Conservation (phyloP, 768 basidiomycete species). For the Lactarius sanguifluus region DNA sequence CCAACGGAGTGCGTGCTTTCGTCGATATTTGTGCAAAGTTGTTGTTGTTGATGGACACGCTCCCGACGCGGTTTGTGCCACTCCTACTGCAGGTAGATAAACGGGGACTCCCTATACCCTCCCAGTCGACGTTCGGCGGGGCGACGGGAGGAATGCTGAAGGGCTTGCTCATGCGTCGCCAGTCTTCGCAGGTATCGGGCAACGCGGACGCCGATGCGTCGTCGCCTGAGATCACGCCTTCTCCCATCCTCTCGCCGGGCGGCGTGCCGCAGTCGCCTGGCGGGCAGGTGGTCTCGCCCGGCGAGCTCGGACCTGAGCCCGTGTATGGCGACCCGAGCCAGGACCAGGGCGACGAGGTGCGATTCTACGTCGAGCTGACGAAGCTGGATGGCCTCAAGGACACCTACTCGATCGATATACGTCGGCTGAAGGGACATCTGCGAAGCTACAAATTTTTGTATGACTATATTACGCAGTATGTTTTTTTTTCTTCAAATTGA, state of each 20-base stretch:
- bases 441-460: slow-evolving; percentile 92
- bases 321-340: slow-evolving; percentile 77
- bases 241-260: slow-evolving; percentile 14
- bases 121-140: slow-evolving; percentile 64
- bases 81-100: slow-evolving; percentile 68
- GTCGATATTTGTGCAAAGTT: not conserved
- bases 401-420: slow-evolving; percentile 89
- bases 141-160: slow-evolving; percentile 76
- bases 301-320: slow-evolving; percentile 47
- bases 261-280: slow-evolving; percentile 19
- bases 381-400: slow-evolving; percentile 85
- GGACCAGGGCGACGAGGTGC: slow-evolving; percentile 93
- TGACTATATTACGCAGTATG: slow-evolving; percentile 83
- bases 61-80: not conserved
- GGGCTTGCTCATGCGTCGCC: slow-evolving; percentile 85
- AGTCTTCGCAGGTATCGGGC: slow-evolving; percentile 76
- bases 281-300: slow-evolving; percentile 26
- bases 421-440: slow-evolving; percentile 88
- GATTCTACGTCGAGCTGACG: slow-evolving; percentile 94
- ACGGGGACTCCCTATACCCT: slow-evolving; percentile 83
- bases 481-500: slow-evolving; percentile 32
- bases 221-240: slow-evolving; percentile 30
- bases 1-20: slow-evolving; percentile 70
- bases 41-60: slow-evolving; percentile 6
- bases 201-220: slow-evolving; percentile 31